Evolutionary conservation across 257 asterid genomes (phyloP).

Genomic region (Salvia splendens): DNA sequence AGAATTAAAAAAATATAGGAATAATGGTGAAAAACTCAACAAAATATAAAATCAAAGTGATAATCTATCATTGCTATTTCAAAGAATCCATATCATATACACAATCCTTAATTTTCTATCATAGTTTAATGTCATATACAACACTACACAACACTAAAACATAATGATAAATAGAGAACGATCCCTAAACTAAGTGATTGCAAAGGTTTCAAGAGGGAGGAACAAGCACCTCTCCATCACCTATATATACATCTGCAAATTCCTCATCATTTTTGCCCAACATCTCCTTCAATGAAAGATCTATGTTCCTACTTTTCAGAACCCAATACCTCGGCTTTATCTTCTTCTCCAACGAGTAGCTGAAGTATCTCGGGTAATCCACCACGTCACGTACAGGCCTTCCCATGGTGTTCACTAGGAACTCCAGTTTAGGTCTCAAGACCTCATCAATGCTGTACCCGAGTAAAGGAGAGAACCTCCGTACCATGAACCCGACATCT

Average conservation of each 20-base stretch:
- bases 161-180: too few relatives aligned
- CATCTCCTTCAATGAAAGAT: conserved; percentile 72
- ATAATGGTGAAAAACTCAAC: too few relatives aligned
- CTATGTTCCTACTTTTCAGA: conserved; percentile 59
- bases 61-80: too few relatives aligned
- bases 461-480: conserved; percentile 79
- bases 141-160: too few relatives aligned
- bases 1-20: too few relatives aligned
- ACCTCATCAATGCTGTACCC: conserved; percentile 84
- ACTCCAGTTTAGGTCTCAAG: conserved; percentile 76
- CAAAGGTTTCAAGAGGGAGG: conserved; percentile 44
- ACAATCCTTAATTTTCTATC: too few relatives aligned
- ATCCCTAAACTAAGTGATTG: neutral
- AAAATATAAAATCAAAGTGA: too few relatives aligned
- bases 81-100: too few relatives aligned
- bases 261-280: conserved; percentile 86
- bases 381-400: conserved; percentile 69
- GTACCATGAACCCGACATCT: conserved; percentile 74
- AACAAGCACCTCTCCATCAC: conserved; percentile 40
- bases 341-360: conserved; percentile 94
- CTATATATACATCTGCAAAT: conserved; percentile 67
- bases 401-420: conserved; percentile 64
- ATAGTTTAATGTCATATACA: too few relatives aligned
- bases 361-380: conserved; percentile 88
- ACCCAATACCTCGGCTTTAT: conserved; percentile 84